phyloP scores from a whole-genome alignment of 345 rosid species.

The Eutrema japonicum region DNA sequence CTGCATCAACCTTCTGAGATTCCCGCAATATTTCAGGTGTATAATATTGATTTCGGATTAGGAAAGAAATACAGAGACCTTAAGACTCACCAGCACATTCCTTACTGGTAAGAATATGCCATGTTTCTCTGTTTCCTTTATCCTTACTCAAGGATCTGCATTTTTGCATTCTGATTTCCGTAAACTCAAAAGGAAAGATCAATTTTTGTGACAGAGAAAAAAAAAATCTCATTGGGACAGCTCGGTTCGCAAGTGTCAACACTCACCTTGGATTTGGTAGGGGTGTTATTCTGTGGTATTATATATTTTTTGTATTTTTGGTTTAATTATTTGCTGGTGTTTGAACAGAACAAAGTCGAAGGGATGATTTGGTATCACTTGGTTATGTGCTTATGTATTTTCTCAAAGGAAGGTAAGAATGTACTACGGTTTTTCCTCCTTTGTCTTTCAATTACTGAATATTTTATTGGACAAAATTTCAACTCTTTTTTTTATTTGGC shows the following conservation, averaged over 20 bases:
- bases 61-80: no score
- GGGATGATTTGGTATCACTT: no score
- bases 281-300: constrained; percentile 29
- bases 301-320: neutral
- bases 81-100: no score
- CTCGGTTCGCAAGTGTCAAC: constrained; percentile 89
- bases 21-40: constrained; percentile 50
- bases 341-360: constrained; percentile 45
- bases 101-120: no score
- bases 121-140: no score
- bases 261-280: constrained; percentile 86
- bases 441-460: constrained; percentile 4
- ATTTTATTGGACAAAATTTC: neutral
- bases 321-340: neutral
- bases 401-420: constrained; percentile 76
- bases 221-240: constrained; percentile 34
- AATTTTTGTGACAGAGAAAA: no score
- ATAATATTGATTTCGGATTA: constrained; percentile 24
- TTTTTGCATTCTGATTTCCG: no score
- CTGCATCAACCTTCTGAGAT: constrained; percentile 18
- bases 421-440: neutral
- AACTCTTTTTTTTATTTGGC: neutral
- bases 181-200: no score
- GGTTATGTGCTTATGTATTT: constrained; percentile 28
- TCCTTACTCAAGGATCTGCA: no score